Evolutionary conservation across 2,329 filamentous ascomycete genomes (phyloP), one percentile per base, ranked within the genome.

Genomic region (Fusarium sp.): DNA sequence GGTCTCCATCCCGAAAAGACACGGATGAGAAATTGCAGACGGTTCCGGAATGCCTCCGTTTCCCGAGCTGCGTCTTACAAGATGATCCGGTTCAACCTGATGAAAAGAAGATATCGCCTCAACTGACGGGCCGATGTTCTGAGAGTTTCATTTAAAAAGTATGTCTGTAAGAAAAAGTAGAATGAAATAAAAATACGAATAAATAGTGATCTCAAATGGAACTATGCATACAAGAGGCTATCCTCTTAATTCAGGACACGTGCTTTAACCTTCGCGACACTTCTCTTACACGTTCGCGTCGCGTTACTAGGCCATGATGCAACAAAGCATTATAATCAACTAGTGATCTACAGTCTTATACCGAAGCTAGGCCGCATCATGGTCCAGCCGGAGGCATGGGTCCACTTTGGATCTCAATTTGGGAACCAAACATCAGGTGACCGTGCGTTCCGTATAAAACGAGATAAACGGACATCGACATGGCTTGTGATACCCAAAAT

Each of bases 201-300:
- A 22, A 34, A 34, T 30, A 10, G 9, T 24, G n/a, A 20, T 12
- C 11, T 12, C 20, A 29, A n/a, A 22, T 11, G 10, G 10, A 8
- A 38, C 18, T 29, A 2, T 15, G 13, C 20, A 16, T 41, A 11
- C n/a, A 9, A 32, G 16, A 29, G 1, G 11, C 38, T 9, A 9
- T 16, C 8, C 9, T 40, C 52, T 46, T 51, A 47, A 41, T 57
- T 51, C 29, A 46, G 18, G 44, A 46, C 60, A 48, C 41, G 43
- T 65, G 47, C 47, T 40, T 65, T 24, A 47, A 63, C 34, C 47
- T 58, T 67, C 18, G 48, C 58, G 62, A 48, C 55, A 40, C 30
- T 41, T 44, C 61, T 66, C 48, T 66, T 54, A 66, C 63, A 66
- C 62, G 47, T 54, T 57, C 63, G 64, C 67, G 67, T 54, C 67